Conservation (phyloP, 83 land plant genomes). For the Diphasiastrum complanatum region DNA sequence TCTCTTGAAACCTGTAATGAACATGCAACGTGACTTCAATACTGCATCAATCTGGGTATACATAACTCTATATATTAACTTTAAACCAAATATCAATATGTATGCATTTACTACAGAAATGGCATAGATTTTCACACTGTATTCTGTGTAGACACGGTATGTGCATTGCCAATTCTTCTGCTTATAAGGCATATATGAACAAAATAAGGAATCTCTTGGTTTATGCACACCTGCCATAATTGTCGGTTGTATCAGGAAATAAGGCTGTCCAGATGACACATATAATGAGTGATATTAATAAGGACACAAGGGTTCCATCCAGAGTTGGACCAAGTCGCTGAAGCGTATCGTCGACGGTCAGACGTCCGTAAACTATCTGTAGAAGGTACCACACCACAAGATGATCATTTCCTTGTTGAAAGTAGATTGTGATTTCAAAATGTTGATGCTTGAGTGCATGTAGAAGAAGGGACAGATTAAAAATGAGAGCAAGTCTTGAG, state of each 20-base stretch:
- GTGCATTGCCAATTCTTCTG: no score
- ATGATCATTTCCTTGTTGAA: neutral
- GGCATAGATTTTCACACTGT: no score
- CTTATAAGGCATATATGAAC: no score
- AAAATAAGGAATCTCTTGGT: neutral
- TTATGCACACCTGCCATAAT: conserved; percentile 2
- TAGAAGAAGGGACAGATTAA: neutral
- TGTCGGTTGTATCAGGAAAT: conserved; percentile 1
- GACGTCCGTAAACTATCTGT: neutral
- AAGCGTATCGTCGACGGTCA: neutral
- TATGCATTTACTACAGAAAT: no score
- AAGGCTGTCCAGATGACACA: neutral
- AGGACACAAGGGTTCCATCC: conserved; percentile 4
- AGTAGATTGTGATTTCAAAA: neutral
- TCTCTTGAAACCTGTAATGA: conserved; percentile 3
- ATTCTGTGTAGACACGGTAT: no score
- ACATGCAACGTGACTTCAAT: no score
- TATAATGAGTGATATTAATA: neutral
- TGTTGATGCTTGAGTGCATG: no score
- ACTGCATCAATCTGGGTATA: no score
- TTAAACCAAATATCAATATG: no score
- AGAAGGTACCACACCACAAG: neutral
- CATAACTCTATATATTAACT: no score
- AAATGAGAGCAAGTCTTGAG: neutral
- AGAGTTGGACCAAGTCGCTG: conserved; percentile 4